Percentiles rank a stretch among this genome's conserved stretches.
Evolutionary conservation across 2,329 filamentous ascomycete species (phyloP).

Genomic region (Echinosphaeria canescens): DNA sequence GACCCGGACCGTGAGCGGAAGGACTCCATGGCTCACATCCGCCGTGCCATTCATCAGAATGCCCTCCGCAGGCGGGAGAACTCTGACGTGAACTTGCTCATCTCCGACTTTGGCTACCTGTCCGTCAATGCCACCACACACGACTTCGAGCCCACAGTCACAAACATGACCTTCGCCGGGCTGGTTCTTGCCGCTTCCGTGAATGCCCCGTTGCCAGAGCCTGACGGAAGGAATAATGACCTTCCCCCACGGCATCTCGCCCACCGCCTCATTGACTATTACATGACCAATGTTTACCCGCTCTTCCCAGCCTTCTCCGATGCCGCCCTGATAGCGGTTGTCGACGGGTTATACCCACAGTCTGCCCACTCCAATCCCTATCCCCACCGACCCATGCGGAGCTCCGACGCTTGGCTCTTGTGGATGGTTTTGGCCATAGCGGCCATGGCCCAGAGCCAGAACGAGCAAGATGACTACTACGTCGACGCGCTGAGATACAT

Average conservation of each 20-base stretch:
- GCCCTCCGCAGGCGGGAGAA: conserved; percentile 48
- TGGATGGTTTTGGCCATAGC: conserved; percentile 80
- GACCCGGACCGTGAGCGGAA: conserved; percentile 27
- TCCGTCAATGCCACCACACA: conserved; percentile 88
- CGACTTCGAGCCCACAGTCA: conserved; percentile 78
- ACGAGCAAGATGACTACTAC: conserved; percentile 42
- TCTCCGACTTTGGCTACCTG: conserved; percentile 87
- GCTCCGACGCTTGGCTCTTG: conserved; percentile 66
- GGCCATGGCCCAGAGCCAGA: conserved; percentile 50
- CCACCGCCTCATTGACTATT: conserved; percentile 54
- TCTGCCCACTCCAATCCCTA: too few relatives aligned
- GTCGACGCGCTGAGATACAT: conserved; percentile 31
- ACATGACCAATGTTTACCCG: conserved; percentile 62
- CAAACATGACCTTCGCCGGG: conserved; percentile 80
- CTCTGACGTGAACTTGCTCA: conserved; percentile 73
- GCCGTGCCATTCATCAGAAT: conserved; percentile 40
- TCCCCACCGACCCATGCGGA: conserved; percentile 37
- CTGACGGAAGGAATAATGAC: conserved; percentile 19
- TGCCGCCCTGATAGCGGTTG: conserved; percentile 50
- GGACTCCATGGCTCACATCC: conserved; percentile 38
- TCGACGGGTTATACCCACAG: conserved; percentile 65
- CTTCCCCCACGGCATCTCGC: conserved; percentile 53
- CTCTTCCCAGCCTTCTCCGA: conserved; percentile 72
- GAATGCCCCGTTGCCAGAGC: conserved; percentile 47
- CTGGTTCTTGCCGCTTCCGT: conserved; percentile 68